A percentile compares a stretch with the other conserved stretches of the same genome.
Evolutionary conservation across 2,329 filamentous ascomycete genomes (phyloP).

Genomic region (Sclerotinia sclerotiorum): DNA sequence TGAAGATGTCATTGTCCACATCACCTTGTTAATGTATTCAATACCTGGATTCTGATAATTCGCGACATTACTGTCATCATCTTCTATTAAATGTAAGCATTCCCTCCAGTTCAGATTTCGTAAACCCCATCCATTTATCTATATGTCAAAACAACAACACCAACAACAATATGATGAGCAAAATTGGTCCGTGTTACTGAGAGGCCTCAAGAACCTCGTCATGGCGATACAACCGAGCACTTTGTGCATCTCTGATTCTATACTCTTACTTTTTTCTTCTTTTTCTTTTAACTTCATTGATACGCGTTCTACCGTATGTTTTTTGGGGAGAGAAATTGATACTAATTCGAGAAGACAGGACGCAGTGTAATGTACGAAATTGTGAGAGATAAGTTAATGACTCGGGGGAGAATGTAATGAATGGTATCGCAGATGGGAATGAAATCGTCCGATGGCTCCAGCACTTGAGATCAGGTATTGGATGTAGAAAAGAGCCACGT

Average conservation of each 20-base stretch:
- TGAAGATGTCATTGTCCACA: neutral
- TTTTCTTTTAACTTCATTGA: neutral
- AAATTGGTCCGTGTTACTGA: constrained; percentile 22
- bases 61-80: neutral
- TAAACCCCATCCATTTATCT: neutral
- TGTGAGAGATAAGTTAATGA: neutral
- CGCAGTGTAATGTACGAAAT: no score
- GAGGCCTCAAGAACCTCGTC: constrained; percentile 21
- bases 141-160: neutral
- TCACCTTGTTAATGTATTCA: neutral
- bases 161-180: constrained; percentile 16
- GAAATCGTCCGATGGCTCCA: neutral
- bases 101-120: neutral
- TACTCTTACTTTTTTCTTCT: neutral
- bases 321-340: neutral
- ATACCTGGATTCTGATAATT: no score
- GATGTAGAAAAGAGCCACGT: no score
- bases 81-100: neutral
- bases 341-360: neutral
- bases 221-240: constrained; percentile 20
- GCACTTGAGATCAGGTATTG: neutral
- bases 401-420: neutral
- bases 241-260: constrained; percentile 16
- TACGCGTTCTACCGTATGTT: neutral
- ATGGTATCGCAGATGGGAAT: neutral